Evolutionary conservation across 257 asterid genomes (phyloP), one percentile per base, ranked within the genome.

Genomic region (Penstemon eatonii): DNA sequence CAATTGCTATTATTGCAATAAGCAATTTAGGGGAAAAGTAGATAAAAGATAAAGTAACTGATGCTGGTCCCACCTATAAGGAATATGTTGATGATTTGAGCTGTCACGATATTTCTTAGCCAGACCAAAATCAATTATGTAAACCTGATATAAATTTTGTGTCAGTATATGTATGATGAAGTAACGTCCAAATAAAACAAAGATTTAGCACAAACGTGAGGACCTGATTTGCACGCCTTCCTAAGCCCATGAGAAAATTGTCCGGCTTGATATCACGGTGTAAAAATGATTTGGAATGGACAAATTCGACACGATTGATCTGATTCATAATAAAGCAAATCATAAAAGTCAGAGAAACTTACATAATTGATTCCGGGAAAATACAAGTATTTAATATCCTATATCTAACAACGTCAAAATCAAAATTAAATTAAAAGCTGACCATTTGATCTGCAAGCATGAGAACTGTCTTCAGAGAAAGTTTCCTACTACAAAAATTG

Each of bases 381-480:
- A 61, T 51, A 5, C 6, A 56, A 49, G 4, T 36, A 9, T 44
- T 13, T 50, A 58, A 4, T 68, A 65, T 40, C 67, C 55, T 58
- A 74, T 38, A 8, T 55, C 70, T 19, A 45, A 60, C 10, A 41
- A 4, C 15, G 60, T 39, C 38, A 44, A n/a, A 39, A 49, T 5
- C 57, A 60, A 50, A 38, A 56, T 55, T 38, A 46, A 67, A 55
- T 46, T 58, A 47, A 60, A 60, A 49, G 75, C 38, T 74, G 52
- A 94, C 99, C 99, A 94, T 94, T 80, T 93, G 98, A 84, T 93
- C 98, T 15, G 98, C 97, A 60, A 93, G 97, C 98, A 93, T 93
- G 69, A 93, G 93, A 80, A 90, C 98, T 4, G 98, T 88, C 94
- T 93, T 93, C 79, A 93, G 79, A 69, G 98, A 88, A 60, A 93